Conservation (phyloP, 2,329 filamentous ascomycete genomes). For the Capronia epimyces region DNA sequence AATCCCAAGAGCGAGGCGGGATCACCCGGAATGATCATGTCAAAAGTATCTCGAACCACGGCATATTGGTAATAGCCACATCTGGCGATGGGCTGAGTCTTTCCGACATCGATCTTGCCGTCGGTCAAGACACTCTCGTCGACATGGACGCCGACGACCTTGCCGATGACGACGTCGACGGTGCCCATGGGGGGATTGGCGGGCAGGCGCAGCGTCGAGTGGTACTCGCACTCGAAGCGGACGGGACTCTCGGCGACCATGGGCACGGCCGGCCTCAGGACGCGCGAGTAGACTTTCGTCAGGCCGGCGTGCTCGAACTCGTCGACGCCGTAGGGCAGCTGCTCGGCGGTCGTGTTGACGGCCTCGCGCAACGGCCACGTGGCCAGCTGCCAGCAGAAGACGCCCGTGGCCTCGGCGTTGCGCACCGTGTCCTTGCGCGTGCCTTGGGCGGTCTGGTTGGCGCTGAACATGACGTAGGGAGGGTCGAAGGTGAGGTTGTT, state of each 20-base stretch:
- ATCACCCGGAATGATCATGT: slow-evolving; percentile 49
- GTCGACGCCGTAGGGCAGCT: slow-evolving; percentile 46
- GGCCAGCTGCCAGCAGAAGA: slow-evolving; percentile 57
- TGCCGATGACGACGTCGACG: slow-evolving; percentile 54
- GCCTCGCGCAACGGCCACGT: slow-evolving; percentile 52
- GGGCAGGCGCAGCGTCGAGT: slow-evolving; percentile 51
- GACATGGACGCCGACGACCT: slow-evolving; percentile 55
- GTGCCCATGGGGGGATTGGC: slow-evolving; percentile 55
- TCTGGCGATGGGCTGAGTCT: slow-evolving; percentile 55
- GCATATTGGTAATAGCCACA: slow-evolving; percentile 58
- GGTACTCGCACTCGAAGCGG: slow-evolving; percentile 55
- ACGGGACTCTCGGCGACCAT: slow-evolving; percentile 53
- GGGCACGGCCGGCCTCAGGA: slow-evolving; percentile 38
- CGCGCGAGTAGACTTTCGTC: slow-evolving; percentile 43
- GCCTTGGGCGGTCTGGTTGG: slow-evolving; percentile 58
- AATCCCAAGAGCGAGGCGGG: slow-evolving; percentile 37
- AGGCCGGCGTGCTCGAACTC: slow-evolving; percentile 51
- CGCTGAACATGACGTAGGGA: slow-evolving; percentile 58
- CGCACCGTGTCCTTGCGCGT: slow-evolving; percentile 53
- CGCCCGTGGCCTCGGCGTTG: slow-evolving; percentile 53
- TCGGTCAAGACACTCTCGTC: slow-evolving; percentile 51
- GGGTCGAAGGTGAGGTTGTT: slow-evolving; percentile 60
- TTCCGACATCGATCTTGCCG: slow-evolving; percentile 51
- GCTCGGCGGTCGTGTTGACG: slow-evolving; percentile 53
- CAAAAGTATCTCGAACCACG: slow-evolving; percentile 52